Conservation (phyloP, 305 asterid species). For the Fraxinus baroniana region DNA sequence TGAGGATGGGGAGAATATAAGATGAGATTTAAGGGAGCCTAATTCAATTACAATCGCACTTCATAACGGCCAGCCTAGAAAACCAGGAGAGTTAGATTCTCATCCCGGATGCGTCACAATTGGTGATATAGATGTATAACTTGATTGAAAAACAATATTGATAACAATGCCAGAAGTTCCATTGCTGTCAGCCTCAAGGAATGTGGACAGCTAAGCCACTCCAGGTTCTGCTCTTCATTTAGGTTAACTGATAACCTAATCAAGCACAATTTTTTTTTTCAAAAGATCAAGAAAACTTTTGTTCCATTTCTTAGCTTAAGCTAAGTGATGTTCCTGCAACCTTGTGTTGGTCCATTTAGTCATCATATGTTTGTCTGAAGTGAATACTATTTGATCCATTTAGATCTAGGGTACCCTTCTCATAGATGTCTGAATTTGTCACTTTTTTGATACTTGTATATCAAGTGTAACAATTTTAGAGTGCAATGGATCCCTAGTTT, state of each 20-base stretch:
- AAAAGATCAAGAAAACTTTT: neutral
- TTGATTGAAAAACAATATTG: neutral
- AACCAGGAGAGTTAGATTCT: neutral
- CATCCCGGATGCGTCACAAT: neutral
- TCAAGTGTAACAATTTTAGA: neutral
- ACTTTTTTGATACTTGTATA: neutral
- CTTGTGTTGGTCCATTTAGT: neutral
- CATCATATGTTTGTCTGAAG: neutral
- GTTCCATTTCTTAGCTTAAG: neutral
- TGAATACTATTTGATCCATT: neutral
- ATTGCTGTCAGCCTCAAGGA: neutral
- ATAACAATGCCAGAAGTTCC: neutral
- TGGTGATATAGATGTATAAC: neutral
- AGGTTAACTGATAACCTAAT: neutral
- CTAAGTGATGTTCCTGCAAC: neutral
- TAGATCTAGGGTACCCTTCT: neutral
- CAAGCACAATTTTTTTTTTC: neutral
- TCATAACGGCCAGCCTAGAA: neutral
- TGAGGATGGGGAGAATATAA: neutral
- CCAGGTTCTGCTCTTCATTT: neutral
- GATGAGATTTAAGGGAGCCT: neutral
- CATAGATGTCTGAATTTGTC: neutral
- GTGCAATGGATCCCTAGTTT: neutral
- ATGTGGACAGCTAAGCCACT: neutral
- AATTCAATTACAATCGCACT: neutral